Evolutionary conservation across 202 grass and related monocot species (phyloP).

Genomic region (Elaeis oleifera): DNA sequence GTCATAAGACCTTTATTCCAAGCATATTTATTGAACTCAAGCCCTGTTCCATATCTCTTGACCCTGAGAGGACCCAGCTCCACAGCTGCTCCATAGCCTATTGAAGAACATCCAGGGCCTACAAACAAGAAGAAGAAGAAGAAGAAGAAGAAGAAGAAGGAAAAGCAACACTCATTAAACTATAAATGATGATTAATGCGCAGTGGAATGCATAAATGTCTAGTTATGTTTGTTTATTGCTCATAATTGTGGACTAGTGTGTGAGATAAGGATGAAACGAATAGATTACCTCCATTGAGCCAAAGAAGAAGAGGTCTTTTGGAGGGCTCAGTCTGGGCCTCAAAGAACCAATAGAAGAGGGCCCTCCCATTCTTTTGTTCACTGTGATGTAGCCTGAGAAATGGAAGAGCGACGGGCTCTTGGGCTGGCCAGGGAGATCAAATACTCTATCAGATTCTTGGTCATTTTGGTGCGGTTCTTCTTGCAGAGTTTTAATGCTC

Average conservation of each 20-base stretch:
- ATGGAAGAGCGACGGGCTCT: slow-evolving; percentile 52
- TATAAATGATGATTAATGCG: too few species aligned
- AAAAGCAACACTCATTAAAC: neutral
- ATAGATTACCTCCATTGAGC: slow-evolving; percentile 75
- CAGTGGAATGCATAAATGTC: too few species aligned
- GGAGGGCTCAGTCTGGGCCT: slow-evolving; percentile 44
- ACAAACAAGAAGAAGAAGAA: neutral
- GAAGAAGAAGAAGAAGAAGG: too few species aligned
- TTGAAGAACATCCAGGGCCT: slow-evolving; percentile 86
- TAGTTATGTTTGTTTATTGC: too few species aligned
- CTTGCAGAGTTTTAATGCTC: slow-evolving; percentile 7
- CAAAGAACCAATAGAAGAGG: slow-evolving; percentile 96
- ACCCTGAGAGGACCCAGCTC: slow-evolving; percentile 79
- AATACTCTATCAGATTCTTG: slow-evolving; percentile 52
- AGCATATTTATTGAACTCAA: slow-evolving; percentile 73
- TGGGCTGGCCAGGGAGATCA: slow-evolving; percentile 55
- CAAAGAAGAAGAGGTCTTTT: slow-evolving; percentile 71
- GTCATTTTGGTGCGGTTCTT: neutral
- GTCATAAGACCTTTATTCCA: slow-evolving; percentile 63
- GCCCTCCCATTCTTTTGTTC: slow-evolving; percentile 52
- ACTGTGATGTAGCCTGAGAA: slow-evolving; percentile 68
- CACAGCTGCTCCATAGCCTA: slow-evolving; percentile 76
- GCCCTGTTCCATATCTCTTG: slow-evolving; percentile 42
- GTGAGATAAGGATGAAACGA: neutral
- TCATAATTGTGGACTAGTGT: neutral